Base-by-base conservation (phyloP, 768 basidiomycete species). In the Pleurotus salmoneostramineus region DNA sequence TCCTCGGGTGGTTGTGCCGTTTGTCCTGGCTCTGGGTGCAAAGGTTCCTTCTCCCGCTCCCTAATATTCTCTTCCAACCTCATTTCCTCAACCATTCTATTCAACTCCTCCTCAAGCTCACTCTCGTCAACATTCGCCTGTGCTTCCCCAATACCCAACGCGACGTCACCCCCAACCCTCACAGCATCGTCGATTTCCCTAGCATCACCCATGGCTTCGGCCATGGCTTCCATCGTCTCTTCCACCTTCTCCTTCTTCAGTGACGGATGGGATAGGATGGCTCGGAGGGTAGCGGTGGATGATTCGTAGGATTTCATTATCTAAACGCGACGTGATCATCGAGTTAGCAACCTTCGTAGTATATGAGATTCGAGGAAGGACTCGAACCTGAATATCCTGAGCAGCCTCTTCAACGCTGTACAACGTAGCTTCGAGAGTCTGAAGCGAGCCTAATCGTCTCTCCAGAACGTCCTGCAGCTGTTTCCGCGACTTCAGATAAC, bases 331-430 rank as follows among this genome's bases (percentile, higher is more conserved):
- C 44, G 54, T 15, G 1, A 32, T 56, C 27, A 61, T 57, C 51
- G 51, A 27, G 21, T 27, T 3, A 27, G 21, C 3, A 27, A 27
- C 1, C 21, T 27, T 34, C 2, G 48, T 2, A 5, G 32, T 56
- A 51, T 40, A 15, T 12, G 4, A n/a, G 34, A 36, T 6, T 32
- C 36, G 17, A 35, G 11, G 10, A 44, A 55, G 12, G 12, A 55
- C 56, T 40, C 74, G 44, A 66, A 95, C 95, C 77, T 93, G 88
- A 8, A 95, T 79, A 69, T 98, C 91, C 2, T 88, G 88, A 32
- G 91, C 91, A n/a, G 95, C 91, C 3, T 86, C 82, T 71, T 98
- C 93, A 4, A 98, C 92, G 46, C 83, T 81, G 46, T 92, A 74
- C 37, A 97, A 69, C 0, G 94, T 93, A 10, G 83, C 76, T 62